Percentiles rank a stretch among this genome's conserved stretches.
Conservation (phyloP, 257 asterid species). For the Nicotiana tomentosiformis region DNA sequence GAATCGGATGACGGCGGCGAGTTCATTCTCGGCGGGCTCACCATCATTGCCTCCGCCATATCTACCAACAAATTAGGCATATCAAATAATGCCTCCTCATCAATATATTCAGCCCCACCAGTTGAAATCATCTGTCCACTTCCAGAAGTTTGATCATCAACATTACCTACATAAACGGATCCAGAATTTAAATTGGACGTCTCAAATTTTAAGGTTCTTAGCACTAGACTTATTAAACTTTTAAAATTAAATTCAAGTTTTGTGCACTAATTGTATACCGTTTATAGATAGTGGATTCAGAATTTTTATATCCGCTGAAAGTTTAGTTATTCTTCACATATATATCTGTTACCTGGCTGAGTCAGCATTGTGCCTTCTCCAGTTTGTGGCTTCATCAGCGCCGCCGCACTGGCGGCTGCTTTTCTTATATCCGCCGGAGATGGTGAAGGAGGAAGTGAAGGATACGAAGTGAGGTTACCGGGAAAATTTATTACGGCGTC, state of each 20-base stretch:
- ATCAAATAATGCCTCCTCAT: slow-evolving; percentile 35
- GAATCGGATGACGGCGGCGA: slow-evolving; percentile 19
- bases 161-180: background rate
- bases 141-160: background rate
- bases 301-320: too few relatives aligned
- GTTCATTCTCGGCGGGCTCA: slow-evolving; percentile 41
- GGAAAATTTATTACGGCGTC: slow-evolving; percentile 42
- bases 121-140: background rate
- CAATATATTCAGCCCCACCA: slow-evolving; percentile 20
- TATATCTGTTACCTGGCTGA: background rate
- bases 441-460: slow-evolving; percentile 34
- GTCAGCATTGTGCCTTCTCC: background rate
- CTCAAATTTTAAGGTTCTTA: background rate
- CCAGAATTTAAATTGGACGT: background rate
- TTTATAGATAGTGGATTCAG: too few relatives aligned
- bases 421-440: slow-evolving; percentile 35
- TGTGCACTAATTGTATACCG: too few relatives aligned
- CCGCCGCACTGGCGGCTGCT: slow-evolving; percentile 49
- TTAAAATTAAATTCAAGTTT: background rate
- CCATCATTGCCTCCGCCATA: slow-evolving; percentile 46
- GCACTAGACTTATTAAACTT: background rate
- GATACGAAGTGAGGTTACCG: slow-evolving; percentile 21
- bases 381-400: slow-evolving; percentile 26
- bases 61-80: slow-evolving; percentile 46
- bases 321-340: too few relatives aligned